Conservation (phyloP, 495 filamentous ascomycete species). For the Podospora pseudopauciseta region DNA sequence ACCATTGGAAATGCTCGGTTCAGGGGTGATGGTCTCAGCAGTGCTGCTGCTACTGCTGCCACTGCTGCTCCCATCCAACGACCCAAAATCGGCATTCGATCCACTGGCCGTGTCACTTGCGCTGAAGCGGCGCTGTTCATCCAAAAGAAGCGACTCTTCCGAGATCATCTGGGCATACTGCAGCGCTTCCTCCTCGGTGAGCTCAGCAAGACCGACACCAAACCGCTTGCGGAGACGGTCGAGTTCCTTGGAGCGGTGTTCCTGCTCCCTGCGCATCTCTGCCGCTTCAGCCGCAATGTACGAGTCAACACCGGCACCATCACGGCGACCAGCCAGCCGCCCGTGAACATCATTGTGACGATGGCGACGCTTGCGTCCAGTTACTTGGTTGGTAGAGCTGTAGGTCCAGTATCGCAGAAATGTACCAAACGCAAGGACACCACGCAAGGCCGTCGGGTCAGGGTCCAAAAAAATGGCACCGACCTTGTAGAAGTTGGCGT, state of each 20-base stretch:
- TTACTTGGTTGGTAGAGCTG: slow-evolving; percentile 56
- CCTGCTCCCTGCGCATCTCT: slow-evolving; percentile 74
- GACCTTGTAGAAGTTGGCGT: slow-evolving; percentile 75
- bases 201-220: slow-evolving; percentile 71
- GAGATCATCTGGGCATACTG: slow-evolving; percentile 87
- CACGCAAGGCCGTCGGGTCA: slow-evolving; percentile 84
- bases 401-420: slow-evolving; percentile 92
- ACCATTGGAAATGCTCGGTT: slow-evolving; percentile 40
- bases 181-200: slow-evolving; percentile 83
- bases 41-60: background rate
- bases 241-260: slow-evolving; percentile 49
- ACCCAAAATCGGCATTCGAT: slow-evolving; percentile 48
- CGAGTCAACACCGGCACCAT: slow-evolving; percentile 49
- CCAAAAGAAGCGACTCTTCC: slow-evolving; percentile 65
- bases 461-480: slow-evolving; percentile 84
- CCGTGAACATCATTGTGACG: slow-evolving; percentile 45
- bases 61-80: slow-evolving; percentile 35
- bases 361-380: slow-evolving; percentile 45
- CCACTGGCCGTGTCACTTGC: slow-evolving; percentile 45
- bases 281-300: slow-evolving; percentile 79
- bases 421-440: slow-evolving; percentile 81
- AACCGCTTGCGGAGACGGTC: slow-evolving; percentile 74
- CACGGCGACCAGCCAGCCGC: slow-evolving; percentile 36
- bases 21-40: slow-evolving; percentile 48
- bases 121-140: slow-evolving; percentile 54